Conservation (phyloP, 257 asterid species). For the Lycium ferocissimum region DNA sequence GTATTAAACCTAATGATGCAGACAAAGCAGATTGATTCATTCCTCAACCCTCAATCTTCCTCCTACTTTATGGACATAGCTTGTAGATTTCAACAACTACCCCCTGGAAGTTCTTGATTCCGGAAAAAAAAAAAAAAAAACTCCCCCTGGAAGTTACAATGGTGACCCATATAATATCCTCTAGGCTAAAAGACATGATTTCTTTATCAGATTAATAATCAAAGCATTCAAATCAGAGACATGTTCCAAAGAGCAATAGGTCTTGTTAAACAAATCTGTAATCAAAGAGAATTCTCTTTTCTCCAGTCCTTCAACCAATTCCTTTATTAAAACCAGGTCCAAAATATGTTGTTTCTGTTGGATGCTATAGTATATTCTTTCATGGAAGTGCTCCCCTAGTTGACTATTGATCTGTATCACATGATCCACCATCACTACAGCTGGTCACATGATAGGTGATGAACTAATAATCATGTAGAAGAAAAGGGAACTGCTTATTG, state of each 20-base stretch:
- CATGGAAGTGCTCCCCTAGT: background rate
- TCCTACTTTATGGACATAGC: background rate
- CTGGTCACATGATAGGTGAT: background rate
- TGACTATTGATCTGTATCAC: slow-evolving; percentile 21
- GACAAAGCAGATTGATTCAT: background rate
- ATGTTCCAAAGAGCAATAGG: background rate
- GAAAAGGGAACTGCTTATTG: slow-evolving; percentile 10
- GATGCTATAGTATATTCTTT: background rate
- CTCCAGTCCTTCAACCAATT: background rate
- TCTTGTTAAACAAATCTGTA: background rate
- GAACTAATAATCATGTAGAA: background rate
- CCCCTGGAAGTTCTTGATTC: background rate
- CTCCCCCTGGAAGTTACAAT: background rate
- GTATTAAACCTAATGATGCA: background rate
- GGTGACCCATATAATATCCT: background rate
- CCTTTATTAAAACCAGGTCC: background rate
- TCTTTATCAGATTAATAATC: background rate
- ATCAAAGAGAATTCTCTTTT: slow-evolving; percentile 14
- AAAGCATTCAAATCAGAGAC: background rate
- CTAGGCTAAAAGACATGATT: background rate
- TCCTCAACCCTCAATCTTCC: slow-evolving; percentile 11
- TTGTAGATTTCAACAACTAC: background rate
- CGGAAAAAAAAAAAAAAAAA: too few relatives aligned
- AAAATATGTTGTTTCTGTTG: slow-evolving; percentile 22
- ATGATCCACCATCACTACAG: background rate